A percentile compares a stretch with the other conserved stretches of the same genome.
phyloP scores from a whole-genome alignment of 2,329 filamentous ascomycete genomes.

The Phialophora verrucosa region DNA sequence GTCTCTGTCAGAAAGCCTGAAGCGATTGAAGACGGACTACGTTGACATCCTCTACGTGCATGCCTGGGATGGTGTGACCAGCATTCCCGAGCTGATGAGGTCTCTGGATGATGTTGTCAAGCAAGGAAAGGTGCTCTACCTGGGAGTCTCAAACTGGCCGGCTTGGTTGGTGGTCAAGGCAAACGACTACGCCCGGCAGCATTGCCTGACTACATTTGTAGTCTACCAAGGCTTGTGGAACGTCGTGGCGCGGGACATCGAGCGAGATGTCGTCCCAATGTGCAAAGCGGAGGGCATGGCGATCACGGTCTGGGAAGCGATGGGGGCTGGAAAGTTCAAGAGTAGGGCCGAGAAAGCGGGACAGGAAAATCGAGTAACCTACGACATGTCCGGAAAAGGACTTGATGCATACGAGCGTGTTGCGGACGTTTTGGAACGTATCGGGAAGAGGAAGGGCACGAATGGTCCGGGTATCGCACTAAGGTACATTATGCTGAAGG shows the following conservation, averaged over 20 bases:
- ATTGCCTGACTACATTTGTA: conserved; percentile 71
- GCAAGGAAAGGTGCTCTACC: conserved; percentile 68
- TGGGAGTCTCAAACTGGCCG: conserved; percentile 52
- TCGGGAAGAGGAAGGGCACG: conserved; percentile 28
- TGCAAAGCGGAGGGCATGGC: conserved; percentile 66
- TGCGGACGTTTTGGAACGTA: conserved; percentile 25
- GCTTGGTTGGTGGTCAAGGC: conserved; percentile 50
- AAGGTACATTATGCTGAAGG: conserved; percentile 51
- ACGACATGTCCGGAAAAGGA: conserved; percentile 26
- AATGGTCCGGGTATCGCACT: conserved; percentile 45
- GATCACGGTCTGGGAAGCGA: conserved; percentile 60
- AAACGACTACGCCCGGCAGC: conserved; percentile 66
- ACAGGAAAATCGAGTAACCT: conserved; percentile 24
- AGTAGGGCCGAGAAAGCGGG: conserved; percentile 44
- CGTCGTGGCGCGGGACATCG: conserved; percentile 66
- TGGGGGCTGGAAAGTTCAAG: conserved; percentile 60
- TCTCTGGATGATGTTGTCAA: conserved; percentile 66
- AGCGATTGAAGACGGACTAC: conserved; percentile 45
- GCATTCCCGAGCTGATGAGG: conserved; percentile 71
- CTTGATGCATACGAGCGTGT: conserved; percentile 20
- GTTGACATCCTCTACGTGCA: conserved; percentile 47
- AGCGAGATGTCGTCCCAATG: conserved; percentile 73
- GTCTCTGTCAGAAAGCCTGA: conserved; percentile 43
- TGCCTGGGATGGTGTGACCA: conserved; percentile 67
- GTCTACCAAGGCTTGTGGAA: conserved; percentile 72